Evolutionary conservation across 305 asterid species (phyloP), one percentile per base, ranked within the genome.

Genomic region (Fraxinus sp.): DNA sequence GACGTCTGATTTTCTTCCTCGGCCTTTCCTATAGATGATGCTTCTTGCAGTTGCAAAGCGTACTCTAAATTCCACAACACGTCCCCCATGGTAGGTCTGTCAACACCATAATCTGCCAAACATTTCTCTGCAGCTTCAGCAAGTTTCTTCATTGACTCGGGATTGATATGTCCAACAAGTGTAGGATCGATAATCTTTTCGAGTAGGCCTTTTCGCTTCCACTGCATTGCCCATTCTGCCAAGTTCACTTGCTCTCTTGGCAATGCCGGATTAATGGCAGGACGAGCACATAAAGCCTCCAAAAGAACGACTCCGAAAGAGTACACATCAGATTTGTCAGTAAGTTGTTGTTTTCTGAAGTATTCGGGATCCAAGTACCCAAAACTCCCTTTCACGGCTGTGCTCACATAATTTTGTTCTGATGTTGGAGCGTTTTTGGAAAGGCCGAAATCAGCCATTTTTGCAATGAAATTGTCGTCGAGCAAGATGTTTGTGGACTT

Each of bases 161-260:
- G 82, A 74, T 39, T 80, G 74, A 88, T 72, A 24, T 84, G 84
- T 7, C 88, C 91, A 5, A 71, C 89, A 0, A 88, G 79, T 0
- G 80, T 57, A 7, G 88, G 86, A 39, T 88, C 91, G 2, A 88
- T 84, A 80, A 88, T 86, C 59, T 88, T 88, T 24, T 88, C 88
- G 5, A 86, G 83, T 81, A 91, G 35, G 7, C 97, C 98, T 79
- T 92, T 95, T 79, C 94, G 86, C 89, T 94, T 93, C 94, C 97
- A 94, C 80, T 95, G 97, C 97, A 94, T 87, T 5, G 93, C 99
- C 97, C 98, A 95, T 52, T 95, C 99, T 0, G 99, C 99, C 76
- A 95, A 79, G 86, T 94, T 95, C 87, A 94, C 97, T 88, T 95
- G 98, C 83, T 95, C 99, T 70, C 97, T 85, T 0, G 98, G 95